These are phyloP conservation scores for Claviceps quebecensis DNA, from an alignment of 2,329 filamentous ascomycete genomes.

Conservation along the genomic window DNA sequence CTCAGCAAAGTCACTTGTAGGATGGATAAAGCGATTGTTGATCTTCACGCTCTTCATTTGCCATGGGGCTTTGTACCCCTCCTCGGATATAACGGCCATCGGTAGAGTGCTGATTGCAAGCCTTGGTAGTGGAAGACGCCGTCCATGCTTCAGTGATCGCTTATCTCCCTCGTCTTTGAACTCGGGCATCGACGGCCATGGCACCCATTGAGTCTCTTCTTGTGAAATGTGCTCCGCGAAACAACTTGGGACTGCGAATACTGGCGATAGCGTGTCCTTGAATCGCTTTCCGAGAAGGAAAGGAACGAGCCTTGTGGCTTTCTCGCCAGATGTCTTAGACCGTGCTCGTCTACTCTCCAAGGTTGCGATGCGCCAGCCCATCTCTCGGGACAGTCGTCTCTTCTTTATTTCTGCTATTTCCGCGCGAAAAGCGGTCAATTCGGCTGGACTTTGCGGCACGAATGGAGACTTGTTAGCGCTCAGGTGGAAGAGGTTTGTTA, in stretches of 20 bases:
- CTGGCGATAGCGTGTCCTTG: constrained; percentile 16
- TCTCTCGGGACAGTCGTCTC: constrained; percentile 12
- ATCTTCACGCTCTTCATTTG: constrained; percentile 14
- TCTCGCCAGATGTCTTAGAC: background rate
- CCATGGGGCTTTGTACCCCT: constrained; percentile 14
- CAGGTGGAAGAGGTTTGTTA: constrained; percentile 21
- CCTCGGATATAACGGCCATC: constrained; percentile 4
- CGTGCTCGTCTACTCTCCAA: constrained; percentile 8
- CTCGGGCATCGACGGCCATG: constrained; percentile 23
- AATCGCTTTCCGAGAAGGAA: constrained; percentile 16
- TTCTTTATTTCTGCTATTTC: constrained; percentile 15
- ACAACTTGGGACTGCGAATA: constrained; percentile 20
- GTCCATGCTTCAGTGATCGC: constrained; percentile 11
- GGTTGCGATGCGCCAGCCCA: constrained; percentile 12
- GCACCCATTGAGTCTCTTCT: constrained; percentile 8
- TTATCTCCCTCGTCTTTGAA: constrained; percentile 23
- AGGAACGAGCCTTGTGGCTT: constrained; percentile 4
- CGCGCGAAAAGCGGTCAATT: constrained; percentile 20
- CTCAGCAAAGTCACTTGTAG: background rate
- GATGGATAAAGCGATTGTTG: constrained; percentile 9
- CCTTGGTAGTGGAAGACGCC: constrained; percentile 20
- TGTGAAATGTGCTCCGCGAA: constrained; percentile 15
- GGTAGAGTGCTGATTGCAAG: constrained; percentile 10
- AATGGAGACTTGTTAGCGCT: constrained; percentile 23
- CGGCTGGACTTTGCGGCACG: constrained; percentile 20